Conservation (phyloP, 2,329 filamentous ascomycete species). For the Aspergillus glaucus region DNA sequence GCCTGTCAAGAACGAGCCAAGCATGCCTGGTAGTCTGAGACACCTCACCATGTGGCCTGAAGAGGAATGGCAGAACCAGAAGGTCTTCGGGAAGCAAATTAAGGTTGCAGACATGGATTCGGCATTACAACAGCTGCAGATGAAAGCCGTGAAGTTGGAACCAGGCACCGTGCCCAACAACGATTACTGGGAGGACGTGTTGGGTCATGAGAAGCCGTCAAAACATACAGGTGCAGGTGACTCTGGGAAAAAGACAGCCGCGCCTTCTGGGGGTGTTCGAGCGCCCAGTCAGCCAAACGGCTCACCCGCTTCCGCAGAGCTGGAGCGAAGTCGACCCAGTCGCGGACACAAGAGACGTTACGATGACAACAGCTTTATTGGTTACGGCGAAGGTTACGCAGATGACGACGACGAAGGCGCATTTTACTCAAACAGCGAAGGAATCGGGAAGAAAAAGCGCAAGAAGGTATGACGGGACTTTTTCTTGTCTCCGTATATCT, state of each 20-base stretch:
- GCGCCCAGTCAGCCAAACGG: slow-evolving; percentile 21
- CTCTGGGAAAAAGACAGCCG: slow-evolving; percentile 23
- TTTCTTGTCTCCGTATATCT: background rate
- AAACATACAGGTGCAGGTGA: slow-evolving; percentile 27
- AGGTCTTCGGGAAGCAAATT: slow-evolving; percentile 42
- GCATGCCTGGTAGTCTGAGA: slow-evolving; percentile 32
- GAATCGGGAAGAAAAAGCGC: slow-evolving; percentile 41
- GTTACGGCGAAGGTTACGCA: slow-evolving; percentile 46
- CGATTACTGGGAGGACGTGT: slow-evolving; percentile 43
- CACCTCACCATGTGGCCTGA: slow-evolving; percentile 44
- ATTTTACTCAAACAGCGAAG: slow-evolving; percentile 40
- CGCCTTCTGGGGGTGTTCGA: slow-evolving; percentile 18
- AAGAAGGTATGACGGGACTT: slow-evolving; percentile 37
- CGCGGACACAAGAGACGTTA: slow-evolving; percentile 46
- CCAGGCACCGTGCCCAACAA: slow-evolving; percentile 41
- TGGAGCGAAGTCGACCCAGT: slow-evolving; percentile 34
- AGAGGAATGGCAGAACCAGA: slow-evolving; percentile 47
- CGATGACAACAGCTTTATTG: slow-evolving; percentile 46
- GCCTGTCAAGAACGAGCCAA: slow-evolving; percentile 39
- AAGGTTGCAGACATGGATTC: slow-evolving; percentile 38
- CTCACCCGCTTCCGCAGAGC: slow-evolving; percentile 23
- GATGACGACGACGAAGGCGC: slow-evolving; percentile 43
- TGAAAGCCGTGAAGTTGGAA: slow-evolving; percentile 43
- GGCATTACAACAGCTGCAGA: slow-evolving; percentile 35
- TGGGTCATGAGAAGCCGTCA: slow-evolving; percentile 43